phyloP scores from a whole-genome alignment of 1,284 basidiomycete species.

The Cutaneotrichosporon mucoides region DNA sequence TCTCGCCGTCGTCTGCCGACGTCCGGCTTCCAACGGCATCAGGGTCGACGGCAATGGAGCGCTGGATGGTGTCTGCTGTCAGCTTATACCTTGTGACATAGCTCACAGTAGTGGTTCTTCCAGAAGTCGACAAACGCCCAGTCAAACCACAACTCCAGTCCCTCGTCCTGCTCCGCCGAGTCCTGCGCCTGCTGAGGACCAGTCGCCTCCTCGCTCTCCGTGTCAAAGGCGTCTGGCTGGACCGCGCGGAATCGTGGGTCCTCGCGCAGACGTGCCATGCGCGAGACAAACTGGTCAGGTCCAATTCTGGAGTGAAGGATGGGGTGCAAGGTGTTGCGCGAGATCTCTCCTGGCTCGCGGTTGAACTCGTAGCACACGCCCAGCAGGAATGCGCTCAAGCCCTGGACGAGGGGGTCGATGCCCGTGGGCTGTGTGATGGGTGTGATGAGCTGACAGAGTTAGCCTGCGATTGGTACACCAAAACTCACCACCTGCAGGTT shows the following conservation, averaged over 20 bases:
- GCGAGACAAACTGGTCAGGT: constrained; percentile 80
- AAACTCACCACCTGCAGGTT: constrained; percentile 79
- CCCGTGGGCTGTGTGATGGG: constrained; percentile 88
- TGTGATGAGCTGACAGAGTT: constrained; percentile 68
- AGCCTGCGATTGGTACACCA: background rate
- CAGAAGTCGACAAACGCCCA: constrained; percentile 99
- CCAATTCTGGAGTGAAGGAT: constrained; percentile 76
- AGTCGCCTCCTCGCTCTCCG: constrained; percentile 28
- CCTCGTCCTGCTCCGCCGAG: constrained; percentile 53
- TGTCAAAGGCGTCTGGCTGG: constrained; percentile 66
- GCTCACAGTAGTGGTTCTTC: constrained; percentile 92
- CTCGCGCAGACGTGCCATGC: constrained; percentile 79
- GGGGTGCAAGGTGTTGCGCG: constrained; percentile 77
- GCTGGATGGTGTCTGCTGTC: constrained; percentile 53
- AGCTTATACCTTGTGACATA: background rate
- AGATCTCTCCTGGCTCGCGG: constrained; percentile 85
- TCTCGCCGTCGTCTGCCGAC: constrained; percentile 67
- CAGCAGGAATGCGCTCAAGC: constrained; percentile 84
- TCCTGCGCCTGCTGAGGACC: constrained; percentile 36
- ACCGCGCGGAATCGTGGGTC: constrained; percentile 87
- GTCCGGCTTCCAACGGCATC: constrained; percentile 47
- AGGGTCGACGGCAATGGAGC: constrained; percentile 54
- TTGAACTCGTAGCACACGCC: constrained; percentile 95
- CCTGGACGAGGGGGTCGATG: constrained; percentile 80
- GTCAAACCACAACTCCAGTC: constrained; percentile 94